Base-by-base conservation (phyloP, 2,329 filamentous ascomycete species). In the Exophiala aquamarina region DNA sequence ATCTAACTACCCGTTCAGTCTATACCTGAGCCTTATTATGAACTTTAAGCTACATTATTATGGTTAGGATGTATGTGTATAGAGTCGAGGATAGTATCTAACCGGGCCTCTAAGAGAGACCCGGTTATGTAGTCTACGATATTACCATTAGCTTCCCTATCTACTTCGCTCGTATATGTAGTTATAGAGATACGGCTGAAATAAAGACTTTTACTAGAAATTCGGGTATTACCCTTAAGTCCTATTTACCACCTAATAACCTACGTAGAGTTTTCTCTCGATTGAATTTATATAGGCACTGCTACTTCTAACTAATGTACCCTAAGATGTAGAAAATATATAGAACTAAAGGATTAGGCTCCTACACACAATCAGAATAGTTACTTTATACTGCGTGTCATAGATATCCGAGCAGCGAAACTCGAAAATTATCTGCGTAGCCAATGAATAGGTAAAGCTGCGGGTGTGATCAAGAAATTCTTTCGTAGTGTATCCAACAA, bases 1-100 rank as follows among this genome's bases (percentile, higher is more conserved):
- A 54, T 2, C 78, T 78, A 2, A 82, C 66, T 1, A 79, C 70
- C 1, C 64, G 59, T 52, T 80, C 76, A 3, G 82, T 48, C 58
- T 68, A 77, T 15, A 68, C 68, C 49, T 76, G 73, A 0, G 75
- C 70, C 15, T 68, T 71, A 3, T 55, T 47, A 45, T 76, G 66
- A 10, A 75, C 66, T 10, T 74, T 66, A 0, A 73, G 74, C 1
- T 71, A 74, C 9, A 70, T 69, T 37, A 70, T 70, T 73, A 79
- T 76, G 4, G 76, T 77, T 15, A 72, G 63, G 1, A 75, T 60
- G 50, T 77, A 74, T 3, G 62, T 66, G 21, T 67, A 60, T 3
- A 77, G 63, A 0, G 65, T 70, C 23, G 61, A 60, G 26, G 66
- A 65, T 1, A 70, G 73, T 78, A 57, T 73, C 75, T 5, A 68